Evolutionary conservation across 106 monocot species (phyloP).

Genomic region (Platanthera zijinensis): DNA sequence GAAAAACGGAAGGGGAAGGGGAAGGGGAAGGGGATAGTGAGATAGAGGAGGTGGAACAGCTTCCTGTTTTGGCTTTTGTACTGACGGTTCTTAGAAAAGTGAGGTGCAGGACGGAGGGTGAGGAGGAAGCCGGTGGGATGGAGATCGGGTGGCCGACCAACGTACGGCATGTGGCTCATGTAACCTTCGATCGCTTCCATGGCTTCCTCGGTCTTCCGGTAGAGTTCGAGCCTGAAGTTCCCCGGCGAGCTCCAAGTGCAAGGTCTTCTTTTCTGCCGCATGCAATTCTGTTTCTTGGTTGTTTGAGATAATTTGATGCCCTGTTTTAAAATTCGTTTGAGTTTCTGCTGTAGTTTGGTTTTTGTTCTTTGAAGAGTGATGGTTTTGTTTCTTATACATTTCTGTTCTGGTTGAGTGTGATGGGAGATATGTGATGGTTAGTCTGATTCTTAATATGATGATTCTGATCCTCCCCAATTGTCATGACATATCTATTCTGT

Average conservation of each 20-base stretch:
- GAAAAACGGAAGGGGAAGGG: conserved; percentile 10
- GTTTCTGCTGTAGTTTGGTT: not conserved
- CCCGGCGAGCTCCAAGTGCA: conserved; percentile 47
- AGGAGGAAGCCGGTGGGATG: conserved; percentile 39
- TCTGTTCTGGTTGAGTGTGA: not conserved
- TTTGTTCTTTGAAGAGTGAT: not conserved
- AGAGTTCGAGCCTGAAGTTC: conserved; percentile 67
- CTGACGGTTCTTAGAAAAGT: conserved; percentile 33
- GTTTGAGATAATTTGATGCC: not conserved
- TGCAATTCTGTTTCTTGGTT: not conserved
- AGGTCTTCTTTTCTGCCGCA: conserved; percentile 19
- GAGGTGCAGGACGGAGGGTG: conserved; percentile 44
- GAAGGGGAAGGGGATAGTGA: conserved; percentile 5
- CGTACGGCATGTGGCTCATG: conserved; percentile 78
- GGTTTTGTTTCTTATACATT: not conserved
- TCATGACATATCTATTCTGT: no score
- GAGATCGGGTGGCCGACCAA: conserved; percentile 87
- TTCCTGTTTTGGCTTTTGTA: conserved; percentile 39
- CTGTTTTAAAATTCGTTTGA: not conserved
- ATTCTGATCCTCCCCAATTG: no score
- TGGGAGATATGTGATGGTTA: not conserved
- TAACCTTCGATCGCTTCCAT: conserved; percentile 74
- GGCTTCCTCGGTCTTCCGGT: conserved; percentile 73
- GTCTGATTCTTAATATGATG: not conserved
- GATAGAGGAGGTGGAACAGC: conserved; percentile 19